Base-by-base conservation (phyloP, 352 stramenopile species). In the Phytophthora megakarya region DNA sequence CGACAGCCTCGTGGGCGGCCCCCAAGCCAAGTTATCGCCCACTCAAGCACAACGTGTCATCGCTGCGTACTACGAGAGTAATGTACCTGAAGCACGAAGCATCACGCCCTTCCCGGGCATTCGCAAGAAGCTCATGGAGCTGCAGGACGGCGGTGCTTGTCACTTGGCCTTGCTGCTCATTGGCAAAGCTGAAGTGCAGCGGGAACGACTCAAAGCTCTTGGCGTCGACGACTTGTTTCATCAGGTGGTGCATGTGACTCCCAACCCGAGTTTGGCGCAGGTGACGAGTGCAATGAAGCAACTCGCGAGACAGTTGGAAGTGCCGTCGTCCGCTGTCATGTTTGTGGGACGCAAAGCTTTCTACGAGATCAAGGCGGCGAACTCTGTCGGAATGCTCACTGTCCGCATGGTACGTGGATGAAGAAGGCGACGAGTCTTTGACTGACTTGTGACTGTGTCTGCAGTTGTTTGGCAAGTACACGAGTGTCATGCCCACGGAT, bases 341-440 rank as follows among this genome's bases (percentile, higher is more conserved):
- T 93, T 95, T 28, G 83, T 95, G 30, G 86, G 86, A 2, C 80
- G 85, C 45, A 93, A 93, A 55, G 81, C 88, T 11, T 95, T 95
- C 54, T 93, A 91, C 49, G 86, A 95, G 63, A 91, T 95, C 67
- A 95, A 93, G 39, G 86, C 83, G 3, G 86, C 84, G 2, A 95
- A 95, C 53, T 80, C 83, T 56, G 73, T 89, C 5, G 86, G 84
- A 1, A 78, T 95, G 58, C 72, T 92, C 19, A 95, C 86, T 9
- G 78, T 89, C 32, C 81, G 83, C 12, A 86, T 92, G 85, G 85
- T 94, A 38, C 23, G 69, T 74, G 37, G 15, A 33, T 56, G 21
- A 39, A 6, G n/a, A 4, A 3, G 21, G 48, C 35, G 25, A 1
- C 13, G 32, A 23, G 7, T 10, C 13, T 53, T 44, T 56, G 37